Evolutionary conservation across 1,284 basidiomycete genomes (phyloP).

Genomic region (Xanthoconium separans): DNA sequence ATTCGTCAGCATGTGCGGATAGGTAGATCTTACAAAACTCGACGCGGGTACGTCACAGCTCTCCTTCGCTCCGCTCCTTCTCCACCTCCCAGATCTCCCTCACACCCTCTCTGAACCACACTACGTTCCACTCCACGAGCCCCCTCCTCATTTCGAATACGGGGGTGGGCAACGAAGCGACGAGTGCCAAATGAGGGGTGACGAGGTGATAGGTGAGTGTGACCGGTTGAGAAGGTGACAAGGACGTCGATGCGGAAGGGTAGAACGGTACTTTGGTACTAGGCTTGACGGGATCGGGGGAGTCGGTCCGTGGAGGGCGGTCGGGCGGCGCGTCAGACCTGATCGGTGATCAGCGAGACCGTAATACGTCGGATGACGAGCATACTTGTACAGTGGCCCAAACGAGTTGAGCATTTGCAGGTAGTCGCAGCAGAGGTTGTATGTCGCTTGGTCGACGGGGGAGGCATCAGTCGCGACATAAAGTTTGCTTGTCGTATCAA

Average conservation of each 20-base stretch:
- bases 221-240: conserved; percentile 62
- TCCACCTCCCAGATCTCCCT: conserved; percentile 77
- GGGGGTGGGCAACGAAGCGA: conserved; percentile 78
- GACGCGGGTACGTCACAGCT: background rate
- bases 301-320: background rate
- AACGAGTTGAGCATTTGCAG: conserved; percentile 87
- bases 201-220: conserved; percentile 88
- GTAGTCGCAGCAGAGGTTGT: conserved; percentile 90
- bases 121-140: conserved; percentile 91
- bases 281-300: background rate
- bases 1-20: conserved; percentile 3
- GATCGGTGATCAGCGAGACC: conserved; percentile 12
- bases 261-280: conserved; percentile 24
- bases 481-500: conserved; percentile 83
- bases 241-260: conserved; percentile 45
- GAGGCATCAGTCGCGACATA: conserved; percentile 93
- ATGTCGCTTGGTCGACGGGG: conserved; percentile 86
- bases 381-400: conserved; percentile 79
- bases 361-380: background rate
- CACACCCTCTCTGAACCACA: conserved; percentile 80
- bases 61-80: conserved; percentile 50
- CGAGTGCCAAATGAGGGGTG: conserved; percentile 76
- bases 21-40: background rate
- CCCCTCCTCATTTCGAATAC: conserved; percentile 79
- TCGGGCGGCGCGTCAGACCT: conserved; percentile 37